phyloP scores from a whole-genome alignment of 345 rosid genomes.

The Rhodamnia rubescens region DNA sequence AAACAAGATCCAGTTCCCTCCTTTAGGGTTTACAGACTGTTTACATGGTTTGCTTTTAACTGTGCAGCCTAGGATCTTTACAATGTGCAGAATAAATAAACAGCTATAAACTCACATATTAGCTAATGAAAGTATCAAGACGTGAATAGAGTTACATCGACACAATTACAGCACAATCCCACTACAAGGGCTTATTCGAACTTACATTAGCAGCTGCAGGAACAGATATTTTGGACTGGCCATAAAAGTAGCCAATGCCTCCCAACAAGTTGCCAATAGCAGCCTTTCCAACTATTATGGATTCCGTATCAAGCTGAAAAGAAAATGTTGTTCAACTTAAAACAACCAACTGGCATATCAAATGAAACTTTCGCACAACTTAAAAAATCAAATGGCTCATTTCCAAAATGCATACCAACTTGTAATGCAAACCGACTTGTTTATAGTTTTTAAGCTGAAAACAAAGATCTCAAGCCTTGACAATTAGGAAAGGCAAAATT shows the following conservation, averaged over 20 bases:
- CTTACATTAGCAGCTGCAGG: conserved; percentile 49
- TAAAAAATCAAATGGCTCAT: neutral
- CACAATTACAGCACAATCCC: neutral
- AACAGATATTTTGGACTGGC: conserved; percentile 63
- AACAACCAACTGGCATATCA: neutral
- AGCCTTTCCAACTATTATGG: conserved; percentile 58
- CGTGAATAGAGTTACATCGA: neutral
- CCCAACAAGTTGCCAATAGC: conserved; percentile 86
- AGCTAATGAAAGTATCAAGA: neutral
- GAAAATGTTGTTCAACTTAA: neutral
- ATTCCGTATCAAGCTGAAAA: conserved; percentile 57
- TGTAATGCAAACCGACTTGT: neutral
- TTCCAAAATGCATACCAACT: neutral
- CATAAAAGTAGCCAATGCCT: conserved; percentile 92
- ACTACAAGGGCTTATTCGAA: conserved; percentile 6
- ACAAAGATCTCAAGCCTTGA: neutral
- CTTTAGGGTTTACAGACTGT: neutral
- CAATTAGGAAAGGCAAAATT: neutral
- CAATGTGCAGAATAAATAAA: neutral
- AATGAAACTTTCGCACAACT: neutral
- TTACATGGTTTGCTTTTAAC: neutral
- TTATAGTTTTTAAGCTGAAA: neutral
- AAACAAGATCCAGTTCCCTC: neutral
- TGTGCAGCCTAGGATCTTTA: neutral
- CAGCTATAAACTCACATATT: neutral